Evolutionary conservation across 2,329 filamentous ascomycete species (phyloP).

Genomic region (Ceratocystis diversiconidia): DNA sequence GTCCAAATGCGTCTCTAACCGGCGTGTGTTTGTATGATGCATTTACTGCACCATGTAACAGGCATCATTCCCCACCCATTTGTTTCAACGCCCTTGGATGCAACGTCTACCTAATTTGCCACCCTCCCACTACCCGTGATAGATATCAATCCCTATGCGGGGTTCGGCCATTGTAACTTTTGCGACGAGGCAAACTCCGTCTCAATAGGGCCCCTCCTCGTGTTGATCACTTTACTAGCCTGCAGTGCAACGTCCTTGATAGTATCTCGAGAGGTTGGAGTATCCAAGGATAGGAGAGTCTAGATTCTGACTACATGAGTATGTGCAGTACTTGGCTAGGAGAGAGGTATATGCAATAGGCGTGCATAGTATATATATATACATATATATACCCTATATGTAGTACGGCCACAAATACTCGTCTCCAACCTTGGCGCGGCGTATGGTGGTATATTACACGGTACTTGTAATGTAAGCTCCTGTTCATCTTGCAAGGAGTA

Average conservation of each 20-base stretch:
- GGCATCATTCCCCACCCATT: too few relatives aligned
- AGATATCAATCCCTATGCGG: neutral
- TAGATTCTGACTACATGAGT: neutral
- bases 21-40: neutral
- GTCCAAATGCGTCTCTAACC: neutral
- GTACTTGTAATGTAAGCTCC: neutral
- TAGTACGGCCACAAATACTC: too few relatives aligned
- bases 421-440: too few relatives aligned
- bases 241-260: neutral
- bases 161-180: neutral
- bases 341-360: too few relatives aligned
- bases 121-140: neutral
- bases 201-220: neutral
- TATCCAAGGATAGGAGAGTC: neutral
- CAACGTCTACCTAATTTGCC: neutral
- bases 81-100: too few relatives aligned
- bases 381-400: too few relatives aligned
- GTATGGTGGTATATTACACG: neutral
- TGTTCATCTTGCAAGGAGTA: neutral
- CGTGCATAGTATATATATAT: too few relatives aligned
- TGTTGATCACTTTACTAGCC: neutral
- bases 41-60: too few relatives aligned
- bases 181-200: neutral
- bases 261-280: neutral
- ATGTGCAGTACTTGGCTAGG: too few relatives aligned